phyloP scores from a whole-genome alignment of 2,329 filamentous ascomycete species.

The Huntiella savannae region DNA sequence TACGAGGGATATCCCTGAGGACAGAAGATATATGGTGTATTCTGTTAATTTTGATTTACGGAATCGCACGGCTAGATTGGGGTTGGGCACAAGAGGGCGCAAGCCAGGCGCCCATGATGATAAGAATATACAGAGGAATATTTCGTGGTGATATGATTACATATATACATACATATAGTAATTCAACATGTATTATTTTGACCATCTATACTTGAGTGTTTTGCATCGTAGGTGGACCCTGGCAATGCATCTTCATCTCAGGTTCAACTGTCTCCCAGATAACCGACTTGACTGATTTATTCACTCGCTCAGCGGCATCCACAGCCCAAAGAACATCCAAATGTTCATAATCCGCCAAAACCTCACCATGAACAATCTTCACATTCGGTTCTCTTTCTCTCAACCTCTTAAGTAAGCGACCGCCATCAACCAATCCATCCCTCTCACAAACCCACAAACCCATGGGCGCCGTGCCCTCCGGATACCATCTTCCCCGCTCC shows the following conservation, averaged over 20 bases:
- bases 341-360: constrained; percentile 80
- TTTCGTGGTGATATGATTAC: background rate
- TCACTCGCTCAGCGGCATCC: constrained; percentile 68
- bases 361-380: constrained; percentile 57
- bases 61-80: constrained; percentile 28
- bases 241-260: constrained; percentile 21
- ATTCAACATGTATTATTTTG: background rate
- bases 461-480: constrained; percentile 58
- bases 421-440: constrained; percentile 71
- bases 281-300: constrained; percentile 59
- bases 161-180: background rate
- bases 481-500: constrained; percentile 47
- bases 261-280: constrained; percentile 54
- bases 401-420: constrained; percentile 53
- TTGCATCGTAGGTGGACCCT: background rate
- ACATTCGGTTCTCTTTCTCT: constrained; percentile 68
- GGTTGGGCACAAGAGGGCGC: constrained; percentile 35
- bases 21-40: constrained; percentile 36
- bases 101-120: constrained; percentile 26
- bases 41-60: constrained; percentile 38
- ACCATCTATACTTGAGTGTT: background rate
- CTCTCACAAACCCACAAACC: constrained; percentile 75
- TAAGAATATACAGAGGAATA: constrained; percentile 15
- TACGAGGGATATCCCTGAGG: constrained; percentile 25
- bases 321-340: constrained; percentile 92